phyloP scores from a whole-genome alignment of 768 basidiomycete species.

The Ramaria sp. region DNA sequence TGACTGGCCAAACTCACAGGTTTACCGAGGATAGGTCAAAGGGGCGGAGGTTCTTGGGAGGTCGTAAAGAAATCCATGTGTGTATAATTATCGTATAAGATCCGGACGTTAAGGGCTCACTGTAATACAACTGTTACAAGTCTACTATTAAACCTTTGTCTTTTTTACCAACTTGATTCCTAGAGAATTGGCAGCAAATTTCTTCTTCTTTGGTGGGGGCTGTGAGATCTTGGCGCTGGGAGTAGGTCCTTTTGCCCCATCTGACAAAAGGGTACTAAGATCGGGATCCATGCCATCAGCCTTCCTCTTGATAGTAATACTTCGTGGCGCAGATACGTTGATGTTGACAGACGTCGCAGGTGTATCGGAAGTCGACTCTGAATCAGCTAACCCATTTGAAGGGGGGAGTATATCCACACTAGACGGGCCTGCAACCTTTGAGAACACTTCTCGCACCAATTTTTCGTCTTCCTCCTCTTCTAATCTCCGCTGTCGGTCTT shows the following conservation, averaged over 20 bases:
- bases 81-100: background rate
- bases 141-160: constrained; percentile 15
- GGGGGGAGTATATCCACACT: constrained; percentile 6
- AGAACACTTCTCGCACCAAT: constrained; percentile 78
- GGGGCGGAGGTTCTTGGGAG: background rate
- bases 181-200: constrained; percentile 46
- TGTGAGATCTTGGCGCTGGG: constrained; percentile 27
- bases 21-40: too few relatives aligned
- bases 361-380: constrained; percentile 18
- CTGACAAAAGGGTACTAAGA: constrained; percentile 47
- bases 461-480: constrained; percentile 90
- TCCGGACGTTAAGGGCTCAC: background rate
- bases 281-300: constrained; percentile 72
- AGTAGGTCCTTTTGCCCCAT: constrained; percentile 35
- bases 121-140: background rate
- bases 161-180: constrained; percentile 70
- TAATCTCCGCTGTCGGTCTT: constrained; percentile 54
- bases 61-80: background rate
- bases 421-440: constrained; percentile 38
- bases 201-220: constrained; percentile 42
- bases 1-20: background rate
- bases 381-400: constrained; percentile 23
- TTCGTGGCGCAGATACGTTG: background rate
- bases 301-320: constrained; percentile 75
- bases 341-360: background rate